These are phyloP conservation scores for Yarrowia sp. DNA, from an alignment of 805 yeast species.

Conservation along the genomic window DNA sequence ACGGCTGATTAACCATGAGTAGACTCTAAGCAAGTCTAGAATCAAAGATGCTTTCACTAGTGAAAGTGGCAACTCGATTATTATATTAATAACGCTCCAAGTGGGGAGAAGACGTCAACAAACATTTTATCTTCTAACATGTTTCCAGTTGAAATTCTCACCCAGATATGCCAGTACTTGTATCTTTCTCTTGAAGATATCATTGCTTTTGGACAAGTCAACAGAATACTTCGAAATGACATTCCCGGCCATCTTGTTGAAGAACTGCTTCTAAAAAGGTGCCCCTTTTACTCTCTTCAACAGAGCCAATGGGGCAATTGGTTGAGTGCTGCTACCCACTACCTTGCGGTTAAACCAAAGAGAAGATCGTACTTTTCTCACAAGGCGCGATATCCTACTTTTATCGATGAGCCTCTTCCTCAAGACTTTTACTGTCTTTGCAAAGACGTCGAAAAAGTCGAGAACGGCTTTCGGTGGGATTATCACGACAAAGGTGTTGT, in stretches of 20 bases:
- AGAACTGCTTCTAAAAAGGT: not conserved
- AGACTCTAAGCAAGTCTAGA: no score
- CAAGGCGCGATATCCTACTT: not conserved
- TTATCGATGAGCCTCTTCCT: not conserved
- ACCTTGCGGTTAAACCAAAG: no score
- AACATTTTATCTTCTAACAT: not conserved
- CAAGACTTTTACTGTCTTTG: not conserved
- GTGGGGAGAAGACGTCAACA: no score
- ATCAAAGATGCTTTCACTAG: no score
- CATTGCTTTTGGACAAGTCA: not conserved
- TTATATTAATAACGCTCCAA: not conserved
- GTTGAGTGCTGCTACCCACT: not conserved
- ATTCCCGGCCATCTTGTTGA: no score
- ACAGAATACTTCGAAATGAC: no score
- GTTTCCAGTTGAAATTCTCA: not conserved
- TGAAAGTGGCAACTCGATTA: no score
- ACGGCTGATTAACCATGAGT: no score
- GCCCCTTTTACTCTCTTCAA: not conserved
- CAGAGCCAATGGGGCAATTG: not conserved
- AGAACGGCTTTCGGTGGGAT: not conserved
- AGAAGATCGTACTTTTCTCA: not conserved
- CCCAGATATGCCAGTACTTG: not conserved
- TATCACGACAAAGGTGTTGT: not conserved
- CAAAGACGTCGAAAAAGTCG: not conserved
- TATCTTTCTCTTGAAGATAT: not conserved